Evolutionary conservation across 2,329 filamentous ascomycete species (phyloP).

Genomic region (Mycosphaerelloides madeirae): DNA sequence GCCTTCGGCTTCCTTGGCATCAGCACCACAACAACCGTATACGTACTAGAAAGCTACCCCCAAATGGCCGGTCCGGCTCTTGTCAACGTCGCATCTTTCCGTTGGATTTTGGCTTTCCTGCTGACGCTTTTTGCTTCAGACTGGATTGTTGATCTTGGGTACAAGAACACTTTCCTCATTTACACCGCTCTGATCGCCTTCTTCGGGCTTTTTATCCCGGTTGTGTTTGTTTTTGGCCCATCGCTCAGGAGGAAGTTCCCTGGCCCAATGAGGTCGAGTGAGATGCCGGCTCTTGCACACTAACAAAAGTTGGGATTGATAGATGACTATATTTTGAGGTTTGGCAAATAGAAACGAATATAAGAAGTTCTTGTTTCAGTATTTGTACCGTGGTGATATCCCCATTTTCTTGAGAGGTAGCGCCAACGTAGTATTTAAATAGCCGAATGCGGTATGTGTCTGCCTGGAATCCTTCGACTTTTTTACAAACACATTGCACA

Average conservation of each 20-base stretch:
- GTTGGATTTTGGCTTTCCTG: conserved; percentile 29
- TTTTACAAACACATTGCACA: no score
- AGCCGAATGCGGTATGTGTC: no score
- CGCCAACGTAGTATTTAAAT: no score
- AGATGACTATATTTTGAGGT: no score
- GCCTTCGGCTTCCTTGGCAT: conserved; percentile 29
- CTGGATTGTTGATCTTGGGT: conserved; percentile 27
- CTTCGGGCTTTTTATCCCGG: conserved; percentile 24
- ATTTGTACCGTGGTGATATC: no score
- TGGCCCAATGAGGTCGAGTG: not conserved
- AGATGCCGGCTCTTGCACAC: no score
- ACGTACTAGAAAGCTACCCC: conserved; percentile 31
- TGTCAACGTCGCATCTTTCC: conserved; percentile 31
- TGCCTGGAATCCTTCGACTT: no score
- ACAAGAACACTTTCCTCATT: conserved; percentile 20
- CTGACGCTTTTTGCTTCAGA: conserved; percentile 26
- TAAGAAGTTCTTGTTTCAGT: no score
- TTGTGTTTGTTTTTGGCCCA: conserved; percentile 24
- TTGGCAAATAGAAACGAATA: no score
- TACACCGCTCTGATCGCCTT: conserved; percentile 25
- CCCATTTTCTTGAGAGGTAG: no score
- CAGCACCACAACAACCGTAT: conserved; percentile 29
- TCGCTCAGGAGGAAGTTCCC: conserved; percentile 21
- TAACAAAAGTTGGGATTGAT: no score
- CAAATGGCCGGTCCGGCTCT: conserved; percentile 30